A percentile compares a stretch with the other conserved stretches of the same genome.
phyloP scores from a whole-genome alignment of 495 filamentous ascomycete genomes.

The Darksidea phi region DNA sequence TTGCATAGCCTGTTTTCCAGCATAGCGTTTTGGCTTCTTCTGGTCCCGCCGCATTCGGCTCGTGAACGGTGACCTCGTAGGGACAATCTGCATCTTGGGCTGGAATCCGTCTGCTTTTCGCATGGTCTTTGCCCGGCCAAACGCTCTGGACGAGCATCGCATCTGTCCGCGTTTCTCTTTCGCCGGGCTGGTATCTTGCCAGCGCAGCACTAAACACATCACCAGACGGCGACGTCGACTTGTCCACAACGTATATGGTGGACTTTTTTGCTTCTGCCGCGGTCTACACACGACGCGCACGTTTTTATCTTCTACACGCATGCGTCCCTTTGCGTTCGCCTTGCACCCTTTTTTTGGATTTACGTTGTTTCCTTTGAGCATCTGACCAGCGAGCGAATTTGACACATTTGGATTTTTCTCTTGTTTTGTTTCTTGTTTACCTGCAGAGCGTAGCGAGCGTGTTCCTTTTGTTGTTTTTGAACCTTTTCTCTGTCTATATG shows the following conservation, averaged over 20 bases:
- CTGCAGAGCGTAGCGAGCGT: conserved; percentile 37
- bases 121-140: not conserved
- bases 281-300: not conserved
- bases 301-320: not conserved
- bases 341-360: conserved; percentile 4
- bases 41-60: conserved; percentile 2
- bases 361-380: conserved; percentile 12
- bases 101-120: conserved; percentile 28
- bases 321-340: not conserved
- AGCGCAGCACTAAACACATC: not conserved
- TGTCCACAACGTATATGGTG: not conserved
- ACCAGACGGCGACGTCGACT: not conserved
- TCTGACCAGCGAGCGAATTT: conserved; percentile 48
- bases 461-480: conserved; percentile 36
- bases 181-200: not conserved
- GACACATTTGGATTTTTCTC: conserved; percentile 26
- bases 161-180: conserved; percentile 6
- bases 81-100: conserved; percentile 37
- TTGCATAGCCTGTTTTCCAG: conserved; percentile 25
- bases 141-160: conserved; percentile 16
- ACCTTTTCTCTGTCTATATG: conserved; percentile 19
- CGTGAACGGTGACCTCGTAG: conserved; percentile 11
- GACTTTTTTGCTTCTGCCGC: not conserved
- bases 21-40: conserved; percentile 21
- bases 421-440: conserved; percentile 39